These are phyloP conservation scores for Begonia fuchsioides DNA, from an alignment of 306 rosid genomes.

Conservation along the genomic window DNA sequence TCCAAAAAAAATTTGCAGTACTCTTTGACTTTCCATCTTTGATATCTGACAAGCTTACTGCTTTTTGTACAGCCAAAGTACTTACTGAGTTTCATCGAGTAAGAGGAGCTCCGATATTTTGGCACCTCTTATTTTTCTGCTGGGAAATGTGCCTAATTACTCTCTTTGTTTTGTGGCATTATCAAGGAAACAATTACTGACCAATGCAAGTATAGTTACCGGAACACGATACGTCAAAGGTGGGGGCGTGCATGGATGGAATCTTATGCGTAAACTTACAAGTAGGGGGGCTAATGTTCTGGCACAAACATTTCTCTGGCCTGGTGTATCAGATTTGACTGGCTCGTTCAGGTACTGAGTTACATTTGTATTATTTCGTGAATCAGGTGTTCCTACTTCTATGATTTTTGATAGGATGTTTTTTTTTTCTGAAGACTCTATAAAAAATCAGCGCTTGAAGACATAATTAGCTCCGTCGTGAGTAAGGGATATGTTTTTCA, in stretches of 20 bases:
- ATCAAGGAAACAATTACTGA: slow-evolving; percentile 55
- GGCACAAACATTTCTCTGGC: slow-evolving; percentile 91
- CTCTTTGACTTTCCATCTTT: slow-evolving; percentile 4
- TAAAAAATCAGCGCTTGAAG: slow-evolving; percentile 76
- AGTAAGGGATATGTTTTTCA: slow-evolving; percentile 96
- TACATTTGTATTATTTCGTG: slow-evolving; percentile 11
- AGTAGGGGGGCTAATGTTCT: slow-evolving; percentile 98
- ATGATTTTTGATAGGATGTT: slow-evolving; percentile 13
- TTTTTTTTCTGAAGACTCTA: slow-evolving; percentile 49
- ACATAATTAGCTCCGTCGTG: slow-evolving; percentile 75
- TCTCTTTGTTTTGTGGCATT: slow-evolving; percentile 1
- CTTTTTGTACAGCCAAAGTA: slow-evolving; percentile 72
- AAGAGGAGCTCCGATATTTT: slow-evolving; percentile 9
- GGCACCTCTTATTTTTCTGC: no score
- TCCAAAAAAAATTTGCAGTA: background rate
- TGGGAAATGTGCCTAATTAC: background rate
- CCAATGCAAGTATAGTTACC: slow-evolving; percentile 81
- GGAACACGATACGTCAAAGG: slow-evolving; percentile 93
- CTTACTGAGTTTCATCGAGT: slow-evolving; percentile 75
- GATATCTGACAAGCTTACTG: slow-evolving; percentile 12
- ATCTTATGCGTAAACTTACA: slow-evolving; percentile 92
- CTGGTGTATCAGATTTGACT: slow-evolving; percentile 97
- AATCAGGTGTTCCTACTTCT: slow-evolving; percentile 11
- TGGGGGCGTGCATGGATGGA: slow-evolving; percentile 99
- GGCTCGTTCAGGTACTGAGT: slow-evolving; percentile 72